These are phyloP conservation scores for Avena atlantica DNA, from an alignment of 176 grass and related monocot species.

Conservation along the genomic window DNA sequence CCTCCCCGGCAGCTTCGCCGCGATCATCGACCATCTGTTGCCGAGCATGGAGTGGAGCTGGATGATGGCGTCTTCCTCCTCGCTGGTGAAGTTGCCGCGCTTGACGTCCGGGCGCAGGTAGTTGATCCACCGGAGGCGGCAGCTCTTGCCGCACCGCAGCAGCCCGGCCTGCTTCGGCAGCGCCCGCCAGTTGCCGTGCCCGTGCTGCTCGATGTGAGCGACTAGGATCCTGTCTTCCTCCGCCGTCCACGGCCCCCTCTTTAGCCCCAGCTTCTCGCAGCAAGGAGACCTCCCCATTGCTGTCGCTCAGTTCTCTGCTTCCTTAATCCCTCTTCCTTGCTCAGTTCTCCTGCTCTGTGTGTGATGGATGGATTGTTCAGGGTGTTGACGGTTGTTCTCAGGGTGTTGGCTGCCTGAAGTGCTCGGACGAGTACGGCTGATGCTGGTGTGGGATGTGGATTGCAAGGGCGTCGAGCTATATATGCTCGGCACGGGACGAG, in stretches of 20 bases:
- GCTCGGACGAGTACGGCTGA: background rate
- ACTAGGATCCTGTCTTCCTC: constrained; percentile 75
- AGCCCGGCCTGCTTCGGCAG: constrained; percentile 79
- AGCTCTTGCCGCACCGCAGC: constrained; percentile 86
- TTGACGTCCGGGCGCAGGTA: constrained; percentile 87
- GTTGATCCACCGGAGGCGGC: constrained; percentile 88
- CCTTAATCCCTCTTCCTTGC: background rate
- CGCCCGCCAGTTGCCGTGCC: constrained; percentile 87
- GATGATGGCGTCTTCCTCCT: constrained; percentile 84
- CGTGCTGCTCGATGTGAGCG: constrained; percentile 69
- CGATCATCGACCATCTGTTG: constrained; percentile 83
- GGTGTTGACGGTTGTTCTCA: background rate
- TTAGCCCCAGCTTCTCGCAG: constrained; percentile 88
- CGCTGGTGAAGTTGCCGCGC: constrained; percentile 74
- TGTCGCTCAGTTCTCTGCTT: background rate
- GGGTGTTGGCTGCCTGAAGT: background rate
- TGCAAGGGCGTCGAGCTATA: constrained; percentile 19
- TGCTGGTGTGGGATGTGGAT: background rate
- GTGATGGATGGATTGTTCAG: background rate
- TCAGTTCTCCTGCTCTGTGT: background rate
- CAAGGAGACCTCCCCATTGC: constrained; percentile 75
- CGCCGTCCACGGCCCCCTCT: constrained; percentile 80
- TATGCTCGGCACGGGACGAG: background rate
- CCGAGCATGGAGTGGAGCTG: constrained; percentile 66
- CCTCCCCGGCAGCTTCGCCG: constrained; percentile 72